Evolutionary conservation across 148 eudicot species (phyloP), one percentile per base, ranked within the genome.

Genomic region (Silene conica): DNA sequence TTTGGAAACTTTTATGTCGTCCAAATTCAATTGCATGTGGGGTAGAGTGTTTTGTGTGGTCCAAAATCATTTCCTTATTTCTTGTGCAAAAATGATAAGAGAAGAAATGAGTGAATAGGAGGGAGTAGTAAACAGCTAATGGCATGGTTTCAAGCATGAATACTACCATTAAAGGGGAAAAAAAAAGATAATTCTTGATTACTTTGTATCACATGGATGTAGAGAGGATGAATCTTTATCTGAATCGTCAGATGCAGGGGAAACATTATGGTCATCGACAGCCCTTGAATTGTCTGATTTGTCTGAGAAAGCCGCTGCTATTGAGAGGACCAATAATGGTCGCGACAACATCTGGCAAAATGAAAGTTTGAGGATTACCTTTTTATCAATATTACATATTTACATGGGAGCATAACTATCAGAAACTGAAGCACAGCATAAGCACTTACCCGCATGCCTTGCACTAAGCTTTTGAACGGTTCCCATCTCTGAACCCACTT

Each of bases 401-500:
- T 25, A 15, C 22, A 52, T 52, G 64, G 31, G 41, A 69, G 48
- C 54, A 75, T 25, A 26, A 10, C 20, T 48, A 58, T 23, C 19
- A 48, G 21, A 80, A 65, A 18, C 9, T 19, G 63, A 12, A 65
- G 28, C 21, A 26, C 22, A 2, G 63, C 52, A 72, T 21, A 55
- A 72, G 38, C 26, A 76, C 83, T 59, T 72, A 90, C 98, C 89
- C 84, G 86, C 90, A 92, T 85, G 76, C 88, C 84, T 45, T 81
- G 85, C 54, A 86, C 87, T 76, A 95, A 72, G 46, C 81, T 79
- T 73, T 85, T 86, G 43, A 89, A 83, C 41, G 97, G 96, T 23
- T 68, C 87, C 97, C 93, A 95, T 81, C 83, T 85, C 73, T 86
- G 91, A 61, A 94, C 74, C 98, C 98, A 95, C 76, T 86, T 95